These are phyloP conservation scores for Passiflora organensis DNA, from an alignment of 345 rosid genomes.

Conservation along the genomic window DNA sequence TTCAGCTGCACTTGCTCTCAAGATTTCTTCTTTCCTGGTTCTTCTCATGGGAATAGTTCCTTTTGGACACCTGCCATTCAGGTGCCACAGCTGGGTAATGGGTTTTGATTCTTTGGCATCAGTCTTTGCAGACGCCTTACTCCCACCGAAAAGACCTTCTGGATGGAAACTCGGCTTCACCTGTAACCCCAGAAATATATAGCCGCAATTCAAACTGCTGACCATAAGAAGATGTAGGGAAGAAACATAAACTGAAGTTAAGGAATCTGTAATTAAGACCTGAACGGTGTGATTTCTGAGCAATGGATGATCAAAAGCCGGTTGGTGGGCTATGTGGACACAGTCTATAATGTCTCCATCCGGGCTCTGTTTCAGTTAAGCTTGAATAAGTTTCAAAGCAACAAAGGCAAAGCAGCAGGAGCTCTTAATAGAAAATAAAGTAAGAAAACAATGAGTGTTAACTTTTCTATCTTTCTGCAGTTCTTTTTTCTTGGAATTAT, in stretches of 20 bases:
- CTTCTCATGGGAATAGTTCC: constrained; percentile 87
- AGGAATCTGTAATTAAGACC: constrained; percentile 26
- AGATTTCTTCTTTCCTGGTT: constrained; percentile 68
- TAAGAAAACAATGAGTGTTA: not conserved
- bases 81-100: constrained; percentile 75
- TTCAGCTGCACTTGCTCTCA: constrained; percentile 83
- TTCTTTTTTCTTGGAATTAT: not conserved
- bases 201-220: no score
- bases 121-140: constrained; percentile 40
- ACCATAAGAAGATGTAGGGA: no score
- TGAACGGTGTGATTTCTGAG: constrained; percentile 87
- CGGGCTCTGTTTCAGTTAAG: constrained; percentile 16
- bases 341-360: constrained; percentile 92
- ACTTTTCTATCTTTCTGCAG: not conserved
- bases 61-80: constrained; percentile 62
- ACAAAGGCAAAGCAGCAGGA: no score
- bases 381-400: no score
- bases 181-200: constrained; percentile 21
- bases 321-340: constrained; percentile 66
- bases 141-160: constrained; percentile 68
- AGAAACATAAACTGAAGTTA: no score
- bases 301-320: constrained; percentile 90
- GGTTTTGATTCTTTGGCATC: constrained; percentile 31
- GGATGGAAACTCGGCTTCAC: constrained; percentile 81
- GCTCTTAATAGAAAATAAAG: not conserved